Percentiles rank a stretch among this genome's conserved stretches.
Evolutionary conservation across 306 rosid species (phyloP).

Genomic region (Glycine latifolia): DNA sequence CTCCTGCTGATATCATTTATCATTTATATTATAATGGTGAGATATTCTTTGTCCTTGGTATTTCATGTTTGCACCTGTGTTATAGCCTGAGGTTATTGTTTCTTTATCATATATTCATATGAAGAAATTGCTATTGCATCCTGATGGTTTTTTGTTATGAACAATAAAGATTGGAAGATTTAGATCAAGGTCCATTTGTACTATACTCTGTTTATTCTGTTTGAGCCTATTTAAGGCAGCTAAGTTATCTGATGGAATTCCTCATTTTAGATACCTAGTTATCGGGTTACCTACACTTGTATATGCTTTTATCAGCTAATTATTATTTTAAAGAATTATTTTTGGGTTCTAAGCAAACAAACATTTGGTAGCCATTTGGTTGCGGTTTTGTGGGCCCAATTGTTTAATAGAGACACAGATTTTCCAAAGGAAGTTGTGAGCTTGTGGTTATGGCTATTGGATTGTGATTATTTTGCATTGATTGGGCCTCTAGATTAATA

Average conservation of each 20-base stretch:
- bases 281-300: not conserved
- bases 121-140: conserved; percentile 35
- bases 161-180: conserved; percentile 17
- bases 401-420: not conserved
- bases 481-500: not conserved
- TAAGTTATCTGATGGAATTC: conserved; percentile 20
- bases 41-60: conserved; percentile 13
- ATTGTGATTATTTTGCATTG: conserved; percentile 23
- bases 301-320: not conserved
- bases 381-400: conserved; percentile 14
- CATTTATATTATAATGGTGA: conserved; percentile 43
- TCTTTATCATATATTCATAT: conserved; percentile 10
- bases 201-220: conserved; percentile 29
- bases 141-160: conserved; percentile 20
- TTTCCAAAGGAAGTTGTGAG: conserved; percentile 8
- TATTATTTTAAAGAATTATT: conserved; percentile 13
- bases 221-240: conserved; percentile 8
- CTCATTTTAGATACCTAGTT: conserved; percentile 6
- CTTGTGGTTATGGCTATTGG: conserved; percentile 10
- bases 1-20: conserved; percentile 46
- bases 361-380: conserved; percentile 30
- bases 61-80: conserved; percentile 33
- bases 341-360: conserved; percentile 17
- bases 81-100: conserved; percentile 38
- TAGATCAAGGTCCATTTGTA: conserved; percentile 18